Evolutionary conservation across 1,139 yeast species (phyloP).

Genomic region (Kurtzmaniella quercitrusa): DNA sequence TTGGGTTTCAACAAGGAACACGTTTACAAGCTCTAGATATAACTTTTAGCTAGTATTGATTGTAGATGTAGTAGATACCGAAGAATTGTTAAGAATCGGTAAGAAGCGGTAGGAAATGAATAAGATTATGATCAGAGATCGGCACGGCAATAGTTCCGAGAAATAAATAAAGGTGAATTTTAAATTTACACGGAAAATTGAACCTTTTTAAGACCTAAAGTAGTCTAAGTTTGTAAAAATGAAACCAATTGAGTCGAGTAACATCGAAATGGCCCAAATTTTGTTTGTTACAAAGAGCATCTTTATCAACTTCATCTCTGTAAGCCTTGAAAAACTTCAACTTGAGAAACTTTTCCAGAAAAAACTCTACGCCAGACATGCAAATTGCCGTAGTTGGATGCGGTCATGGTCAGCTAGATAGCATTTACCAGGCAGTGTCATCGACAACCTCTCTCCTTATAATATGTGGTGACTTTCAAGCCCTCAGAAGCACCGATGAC

Average conservation of each 20-base stretch:
- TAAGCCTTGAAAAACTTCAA: too few species aligned
- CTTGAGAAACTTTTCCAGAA: too few species aligned
- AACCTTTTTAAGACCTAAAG: too few species aligned
- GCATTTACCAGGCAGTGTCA: conserved; percentile 43
- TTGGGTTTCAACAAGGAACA: conserved; percentile 84
- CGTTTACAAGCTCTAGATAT: conserved; percentile 76
- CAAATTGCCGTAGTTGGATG: conserved; percentile 86
- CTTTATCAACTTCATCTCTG: too few species aligned
- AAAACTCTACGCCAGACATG: background rate
- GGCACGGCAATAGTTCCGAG: conserved; percentile 2
- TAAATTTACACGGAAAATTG: too few species aligned
- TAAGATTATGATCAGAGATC: conserved; percentile 2
- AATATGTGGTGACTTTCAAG: conserved; percentile 85
- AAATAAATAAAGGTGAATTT: too few species aligned
- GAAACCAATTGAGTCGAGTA: too few species aligned
- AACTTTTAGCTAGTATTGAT: background rate
- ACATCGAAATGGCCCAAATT: too few species aligned
- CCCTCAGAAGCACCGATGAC: conserved; percentile 63
- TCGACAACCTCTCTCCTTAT: conserved; percentile 57
- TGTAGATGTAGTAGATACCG: background rate
- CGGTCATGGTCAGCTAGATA: conserved; percentile 78
- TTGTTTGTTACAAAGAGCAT: too few species aligned
- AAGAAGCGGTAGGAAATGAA: too few species aligned
- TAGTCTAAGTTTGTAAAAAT: too few species aligned
- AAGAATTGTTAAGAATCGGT: background rate